Conservation (phyloP, 352 stramenopile species). For the Stephanocyclus meneghinianus region DNA sequence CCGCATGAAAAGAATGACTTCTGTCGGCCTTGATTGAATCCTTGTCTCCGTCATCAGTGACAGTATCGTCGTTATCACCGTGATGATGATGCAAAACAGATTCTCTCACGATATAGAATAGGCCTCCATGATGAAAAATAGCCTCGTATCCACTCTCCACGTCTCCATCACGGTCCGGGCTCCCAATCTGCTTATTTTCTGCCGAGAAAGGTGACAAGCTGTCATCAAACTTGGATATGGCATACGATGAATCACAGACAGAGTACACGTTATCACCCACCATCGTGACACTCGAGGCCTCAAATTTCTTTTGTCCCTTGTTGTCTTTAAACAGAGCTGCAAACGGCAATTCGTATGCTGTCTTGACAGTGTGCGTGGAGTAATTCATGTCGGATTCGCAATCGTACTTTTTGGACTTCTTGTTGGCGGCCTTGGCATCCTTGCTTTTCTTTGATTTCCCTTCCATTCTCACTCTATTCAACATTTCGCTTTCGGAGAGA, state of each 20-base stretch:
- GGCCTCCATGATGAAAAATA: constrained; percentile 56
- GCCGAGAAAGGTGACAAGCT: constrained; percentile 44
- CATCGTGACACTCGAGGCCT: constrained; percentile 56
- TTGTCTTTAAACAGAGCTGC: constrained; percentile 52
- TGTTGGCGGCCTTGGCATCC: not conserved
- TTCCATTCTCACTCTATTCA: not conserved
- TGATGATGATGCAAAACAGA: constrained; percentile 49
- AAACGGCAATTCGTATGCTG: constrained; percentile 58
- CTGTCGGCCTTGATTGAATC: constrained; percentile 2
- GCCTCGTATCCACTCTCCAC: constrained; percentile 72
- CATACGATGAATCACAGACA: constrained; percentile 66
- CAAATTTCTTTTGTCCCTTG: constrained; percentile 63
- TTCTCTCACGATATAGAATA: constrained; percentile 73
- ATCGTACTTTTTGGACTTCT: constrained; percentile 1
- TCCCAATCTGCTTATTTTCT: constrained; percentile 64
- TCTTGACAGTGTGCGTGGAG: constrained; percentile 50
- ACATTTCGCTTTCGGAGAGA: not conserved
- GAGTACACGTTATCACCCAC: constrained; percentile 55
- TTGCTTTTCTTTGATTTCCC: not conserved
- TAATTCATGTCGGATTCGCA: constrained; percentile 42
- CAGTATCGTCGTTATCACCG: constrained; percentile 2
- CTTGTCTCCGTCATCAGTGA: not conserved
- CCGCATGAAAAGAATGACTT: constrained; percentile 56
- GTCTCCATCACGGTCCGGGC: constrained; percentile 44
- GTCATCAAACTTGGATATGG: constrained; percentile 53